Conservation (phyloP, 2,329 filamentous ascomycete species). For the Domatiomyces globalis region DNA sequence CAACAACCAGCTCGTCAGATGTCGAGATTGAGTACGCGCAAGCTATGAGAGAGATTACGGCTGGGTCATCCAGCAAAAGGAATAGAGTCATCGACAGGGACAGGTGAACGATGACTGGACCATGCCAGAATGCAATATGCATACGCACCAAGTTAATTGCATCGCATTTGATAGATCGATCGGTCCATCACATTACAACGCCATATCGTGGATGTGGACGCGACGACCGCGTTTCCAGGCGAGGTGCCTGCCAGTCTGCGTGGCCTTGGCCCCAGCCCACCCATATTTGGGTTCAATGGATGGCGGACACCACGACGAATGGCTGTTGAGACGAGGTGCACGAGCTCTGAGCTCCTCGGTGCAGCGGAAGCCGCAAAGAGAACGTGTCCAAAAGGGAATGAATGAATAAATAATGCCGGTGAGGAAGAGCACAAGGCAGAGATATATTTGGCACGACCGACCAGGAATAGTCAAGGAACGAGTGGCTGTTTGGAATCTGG, state of each 20-base stretch:
- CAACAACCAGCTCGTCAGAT: constrained; percentile 12
- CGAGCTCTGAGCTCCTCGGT: not conserved
- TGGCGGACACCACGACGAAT: not conserved
- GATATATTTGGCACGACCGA: not conserved
- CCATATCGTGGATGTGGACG: not conserved
- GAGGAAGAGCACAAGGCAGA: not conserved
- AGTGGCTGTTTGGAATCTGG: not conserved
- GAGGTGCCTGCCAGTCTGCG: too few species aligned
- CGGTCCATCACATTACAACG: not conserved
- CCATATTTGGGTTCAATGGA: not conserved
- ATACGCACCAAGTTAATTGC: not conserved
- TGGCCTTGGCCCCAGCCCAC: not conserved
- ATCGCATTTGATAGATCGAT: not conserved
- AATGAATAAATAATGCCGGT: not conserved
- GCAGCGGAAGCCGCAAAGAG: not conserved
- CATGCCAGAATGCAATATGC: constrained; percentile 1
- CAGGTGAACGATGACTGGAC: constrained; percentile 1
- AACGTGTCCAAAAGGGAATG: not conserved
- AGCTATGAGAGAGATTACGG: constrained; percentile 14
- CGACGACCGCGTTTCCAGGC: not conserved
- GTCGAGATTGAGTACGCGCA: constrained; percentile 15
- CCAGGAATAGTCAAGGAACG: not conserved
- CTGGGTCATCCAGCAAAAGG: constrained; percentile 10
- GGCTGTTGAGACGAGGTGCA: not conserved
- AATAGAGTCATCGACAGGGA: constrained; percentile 4